Conservation (phyloP, 176 grass and related monocot species). For the Oryza glaberrima region DNA sequence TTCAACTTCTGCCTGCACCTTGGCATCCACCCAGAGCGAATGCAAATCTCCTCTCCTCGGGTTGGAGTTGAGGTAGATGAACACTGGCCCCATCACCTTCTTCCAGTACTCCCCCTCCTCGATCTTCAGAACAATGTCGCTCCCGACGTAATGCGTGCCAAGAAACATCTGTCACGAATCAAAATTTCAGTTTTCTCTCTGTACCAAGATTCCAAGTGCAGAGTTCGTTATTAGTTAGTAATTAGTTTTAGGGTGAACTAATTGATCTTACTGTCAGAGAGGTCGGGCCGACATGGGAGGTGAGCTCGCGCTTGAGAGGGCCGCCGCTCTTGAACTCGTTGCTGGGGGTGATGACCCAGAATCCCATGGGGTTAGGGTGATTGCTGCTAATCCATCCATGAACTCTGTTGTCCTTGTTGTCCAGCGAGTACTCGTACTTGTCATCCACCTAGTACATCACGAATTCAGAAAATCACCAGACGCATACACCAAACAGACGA, state of each 20-base stretch:
- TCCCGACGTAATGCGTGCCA: conserved; percentile 65
- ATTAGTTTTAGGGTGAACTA: too few relatives aligned
- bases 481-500: not conserved
- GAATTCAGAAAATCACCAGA: too few relatives aligned
- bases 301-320: conserved; percentile 65
- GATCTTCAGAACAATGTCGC: conserved; percentile 48
- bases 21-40: conserved; percentile 69
- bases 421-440: conserved; percentile 77
- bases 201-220: not conserved
- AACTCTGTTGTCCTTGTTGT: conserved; percentile 56
- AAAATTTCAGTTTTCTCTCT: not conserved
- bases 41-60: not conserved
- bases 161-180: conserved; percentile 57
- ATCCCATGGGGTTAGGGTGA: conserved; percentile 44
- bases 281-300: conserved; percentile 82
- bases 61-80: conserved; percentile 79
- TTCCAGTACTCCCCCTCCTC: conserved; percentile 66
- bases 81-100: conserved; percentile 81
- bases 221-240: not conserved
- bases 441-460: conserved; percentile 66
- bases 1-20: conserved; percentile 59
- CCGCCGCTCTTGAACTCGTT: conserved; percentile 78
- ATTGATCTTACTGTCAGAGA: conserved; percentile 50
- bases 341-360: conserved; percentile 81
- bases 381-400: conserved; percentile 68